Evolutionary conservation across 2,329 filamentous ascomycete species (phyloP), one percentile per base, ranked within the genome.

Genomic region (Pyrenochaeta sp.): DNA sequence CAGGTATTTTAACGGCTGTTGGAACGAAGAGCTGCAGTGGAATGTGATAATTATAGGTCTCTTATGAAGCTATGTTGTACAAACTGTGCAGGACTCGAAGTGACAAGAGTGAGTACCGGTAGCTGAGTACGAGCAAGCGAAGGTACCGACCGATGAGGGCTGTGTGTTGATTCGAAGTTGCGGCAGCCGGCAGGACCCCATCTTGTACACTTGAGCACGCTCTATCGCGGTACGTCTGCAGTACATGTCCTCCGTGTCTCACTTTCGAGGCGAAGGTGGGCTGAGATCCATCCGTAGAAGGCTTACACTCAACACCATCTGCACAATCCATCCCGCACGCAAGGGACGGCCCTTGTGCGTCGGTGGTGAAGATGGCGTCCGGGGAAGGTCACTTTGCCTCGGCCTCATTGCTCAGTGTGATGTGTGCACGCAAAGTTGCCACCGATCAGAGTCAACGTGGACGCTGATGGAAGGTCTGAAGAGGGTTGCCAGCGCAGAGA

Each of bases 391-490:
- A 10, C 3, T 12, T 29, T 10, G 27, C 12, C 14, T 29, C 29
- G 15, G 15, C 14, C 14, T 14, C 31, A 40, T 46, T 32, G 36
- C 31, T 37, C 29, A 6, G 15, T 20, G 15, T 31, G 4, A n/a
- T 35, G n/a, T 18, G 15, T 17, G 54, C 54, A 56, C 20, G 44
- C 41, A 45, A 56, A 45, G 43, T 55, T 49, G 45, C 49, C 51
- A 50, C 44, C 23, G 46, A 45, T 36, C 51, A 58, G 50, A 45
- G 18, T 45, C 58, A 49, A 60, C 60, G 60, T 61, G 60, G 60
- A 57, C 54, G 27, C 37, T 29, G 36, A 45, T 11, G 36, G 37
- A 56, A 41, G 49, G 48, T 49, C 41, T 47, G 51, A 37, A 56
- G 33, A 40, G 41, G 46, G 29, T 42, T 14, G 56, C 55, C 59